Base-by-base conservation (phyloP, 129 eudicot genomes). In the Smallanthus sonchifolius region DNA sequence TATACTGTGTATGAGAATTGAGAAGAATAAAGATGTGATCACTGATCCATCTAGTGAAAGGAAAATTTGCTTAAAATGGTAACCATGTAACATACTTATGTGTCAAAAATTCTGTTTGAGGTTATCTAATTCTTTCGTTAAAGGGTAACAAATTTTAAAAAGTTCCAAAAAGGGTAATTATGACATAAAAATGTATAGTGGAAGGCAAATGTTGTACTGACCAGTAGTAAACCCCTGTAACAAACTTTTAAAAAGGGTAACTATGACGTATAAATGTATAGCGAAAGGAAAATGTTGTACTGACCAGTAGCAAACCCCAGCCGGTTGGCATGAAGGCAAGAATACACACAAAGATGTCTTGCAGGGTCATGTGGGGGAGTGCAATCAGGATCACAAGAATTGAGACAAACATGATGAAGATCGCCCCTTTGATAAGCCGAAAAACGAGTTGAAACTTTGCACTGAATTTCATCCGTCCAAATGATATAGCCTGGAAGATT, bases 251-350 rank as follows among this genome's bases (percentile, higher is more conserved):
- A 4, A 6, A 9, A 36, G 7, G 49, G 3, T 71, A 11, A 19
- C 6, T 43, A 10, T 2, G 2, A 13, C 39, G 39, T 28, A 69
- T 17, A 40, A 24, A 73, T 30, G 32, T 34, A 49, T 0, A 2
- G 43, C 34, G 43, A n/a, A 45, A 35, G 2, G 7, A 2, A 85
- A 91, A 24, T 38, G 56, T 17, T 6, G 70, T 63, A 81, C 97
- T 86, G 32, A 94, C 98, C 96, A 88, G 88, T 39, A 94, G 94
- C 43, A 94, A 77, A 54, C 99, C 97, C 99, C 97, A 94, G 64
- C 99, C 97, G 69, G 99, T 88, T 14, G 97, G 99, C 96, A 91
- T 88, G 81, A 91, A 94, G 65, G 96, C 99, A 37, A 94, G 97
- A 75, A 94, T 80, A 88, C 99, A 92, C 20, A 92, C 93, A 9